Evolutionary conservation across 2,329 filamentous ascomycete genomes (phyloP), one percentile per base, ranked within the genome.

Genomic region (Akanthomyces uredinophilus): DNA sequence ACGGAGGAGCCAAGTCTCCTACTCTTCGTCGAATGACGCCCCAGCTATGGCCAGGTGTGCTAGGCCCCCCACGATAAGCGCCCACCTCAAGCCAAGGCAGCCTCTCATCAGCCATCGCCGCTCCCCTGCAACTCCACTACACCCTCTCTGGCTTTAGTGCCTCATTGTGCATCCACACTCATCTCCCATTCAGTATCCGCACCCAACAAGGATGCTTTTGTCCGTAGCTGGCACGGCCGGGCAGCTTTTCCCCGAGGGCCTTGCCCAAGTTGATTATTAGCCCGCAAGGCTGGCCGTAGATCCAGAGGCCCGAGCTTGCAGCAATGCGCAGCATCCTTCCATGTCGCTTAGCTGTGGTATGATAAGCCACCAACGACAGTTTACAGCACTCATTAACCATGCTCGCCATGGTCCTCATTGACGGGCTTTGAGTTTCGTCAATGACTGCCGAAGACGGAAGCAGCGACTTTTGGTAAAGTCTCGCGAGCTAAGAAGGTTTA

Each of bases 31-130:
- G 18, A 22, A 24, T 47, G n/a, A 35, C 6, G 41, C 54, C 44
- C 39, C n/a, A n/a, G n/a, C n/a, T n/a, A n/a, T n/a, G n/a, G n/a
- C n/a, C n/a, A n/a, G n/a, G n/a, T n/a, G n/a, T n/a, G n/a, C n/a
- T n/a, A 29, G 55, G 6, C 32, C 46, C 50, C 35, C 57, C 58
- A 60, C 29, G 58, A 60, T 60, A 60, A 60, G 58, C 58, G 58
- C 58, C 58, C 50, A 27, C 16, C 16, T 13, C n/a, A 60, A n/a
- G 7, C 14, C 16, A 54, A 53, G 27, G 13, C 27, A 32, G 27
- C 39, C 24, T 32, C 18, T 24, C 46, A 24, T 41, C 35, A 51
- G n/a, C 37, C 39, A 22, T 52, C 11, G 13, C 5, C 39, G 4
- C 22, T 6, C 56, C 50, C 49, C 49, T 37, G 50, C 16, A 51